Conservation (phyloP, 192 early-diverging fungal species). For the Backusella parvicylindrica region DNA sequence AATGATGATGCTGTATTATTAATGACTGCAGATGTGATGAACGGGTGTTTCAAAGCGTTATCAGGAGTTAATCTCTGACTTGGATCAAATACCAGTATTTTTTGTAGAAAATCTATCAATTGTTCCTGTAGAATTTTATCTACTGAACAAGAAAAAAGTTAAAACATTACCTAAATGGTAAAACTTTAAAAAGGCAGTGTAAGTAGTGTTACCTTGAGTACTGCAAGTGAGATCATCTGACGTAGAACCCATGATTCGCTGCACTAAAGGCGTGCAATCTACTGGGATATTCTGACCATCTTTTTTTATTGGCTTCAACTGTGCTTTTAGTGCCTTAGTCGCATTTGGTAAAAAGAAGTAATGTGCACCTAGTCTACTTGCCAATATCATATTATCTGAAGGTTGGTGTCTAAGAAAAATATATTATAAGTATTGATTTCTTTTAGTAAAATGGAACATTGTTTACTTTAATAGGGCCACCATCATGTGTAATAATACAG, state of each 20-base stretch:
- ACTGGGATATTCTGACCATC: background rate
- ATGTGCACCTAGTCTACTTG: no score
- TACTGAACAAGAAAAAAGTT: background rate
- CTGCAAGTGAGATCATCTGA: background rate
- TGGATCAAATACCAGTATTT: conserved; percentile 73
- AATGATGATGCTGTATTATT: conserved; percentile 38
- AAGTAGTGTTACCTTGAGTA: background rate
- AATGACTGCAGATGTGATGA: conserved; percentile 52
- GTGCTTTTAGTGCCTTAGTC: background rate
- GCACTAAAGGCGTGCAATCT: background rate
- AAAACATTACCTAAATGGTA: background rate
- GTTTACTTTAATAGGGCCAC: conserved; percentile 83
- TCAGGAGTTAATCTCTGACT: conserved; percentile 73
- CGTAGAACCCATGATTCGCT: background rate
- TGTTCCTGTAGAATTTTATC: conserved; percentile 31
- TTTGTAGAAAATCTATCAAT: conserved; percentile 63
- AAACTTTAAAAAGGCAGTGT: background rate
- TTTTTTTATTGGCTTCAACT: background rate
- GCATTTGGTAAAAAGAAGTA: background rate
- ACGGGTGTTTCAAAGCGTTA: conserved; percentile 77
- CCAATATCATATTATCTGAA: conserved; percentile 78
- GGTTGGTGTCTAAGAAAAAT: conserved; percentile 41
- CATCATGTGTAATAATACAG: conserved; percentile 89
- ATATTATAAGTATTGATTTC: background rate
- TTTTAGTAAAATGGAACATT: background rate